Base-by-base conservation (phyloP, 2,329 filamentous ascomycete genomes). In the Penicillium sp. region DNA sequence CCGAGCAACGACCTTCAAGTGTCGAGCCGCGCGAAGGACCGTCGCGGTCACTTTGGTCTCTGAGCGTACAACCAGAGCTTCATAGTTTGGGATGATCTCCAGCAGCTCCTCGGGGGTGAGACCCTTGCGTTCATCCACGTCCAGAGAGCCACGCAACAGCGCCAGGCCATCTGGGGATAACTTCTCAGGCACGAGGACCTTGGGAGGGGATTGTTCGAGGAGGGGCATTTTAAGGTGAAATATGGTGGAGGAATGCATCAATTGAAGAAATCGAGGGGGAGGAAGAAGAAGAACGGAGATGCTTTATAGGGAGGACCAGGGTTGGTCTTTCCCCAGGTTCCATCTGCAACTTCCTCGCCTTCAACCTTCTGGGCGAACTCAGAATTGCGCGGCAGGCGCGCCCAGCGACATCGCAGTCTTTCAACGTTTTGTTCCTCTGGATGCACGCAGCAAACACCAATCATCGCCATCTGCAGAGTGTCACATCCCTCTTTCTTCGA, bases 11-110 rank as follows among this genome's bases (percentile, higher is more conserved):
- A 93, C 89, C 59, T 88, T 87, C 45, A 93, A 79, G 52, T 84
- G 87, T 60, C 78, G 82, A 8, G 84, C 89, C 1, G 85, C 86
- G 10, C 77, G 72, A 10, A 93, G 78, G 1, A 93, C 78, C 2
- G 80, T 75, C 0, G 86, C 80, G 0, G 87, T 92, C 53, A 93
- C 89, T 65, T 91, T 88, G 1, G 89, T 93, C 72, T 91, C 89
- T 30, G 89, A 92, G 2, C 89, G 85, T 33, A 93, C 85, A 54
- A 93, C 89, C 45, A 93, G 79, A 17, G 87, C 90, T 41, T 91
- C 84, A 69, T 92, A 92, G 18, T 80, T 75, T 0, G 84, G 82
- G 51, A 93, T 91, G 51, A 87, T 79, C n/a, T 75, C 60, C 34
- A 86, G 71, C 17, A 93, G 79, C 58, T 91, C 82, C 1, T 84